Base-by-base conservation (phyloP, 805 yeast species). In the Saccharomycopsis sp. region DNA sequence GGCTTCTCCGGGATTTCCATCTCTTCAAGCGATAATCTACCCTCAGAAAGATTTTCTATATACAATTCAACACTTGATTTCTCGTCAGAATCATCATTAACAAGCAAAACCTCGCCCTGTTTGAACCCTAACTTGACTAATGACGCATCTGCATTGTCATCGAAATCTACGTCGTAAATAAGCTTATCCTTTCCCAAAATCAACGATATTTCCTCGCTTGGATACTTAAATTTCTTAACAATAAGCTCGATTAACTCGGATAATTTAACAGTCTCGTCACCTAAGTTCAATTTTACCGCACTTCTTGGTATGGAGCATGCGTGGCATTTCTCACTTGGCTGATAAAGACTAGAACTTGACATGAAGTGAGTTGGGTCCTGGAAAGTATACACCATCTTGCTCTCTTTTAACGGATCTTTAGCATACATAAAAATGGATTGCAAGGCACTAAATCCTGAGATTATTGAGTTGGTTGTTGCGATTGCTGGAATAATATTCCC, bases 401-500 rank as follows among this genome's bases (percentile, higher is more conserved):
- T 76, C 7, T 70, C 69, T 1, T 65, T 62, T 7, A 70, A 64
- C 14, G 71, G 69, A 1, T 71, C 70, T 29, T 70, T 63, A 1
- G 67, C 65, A 64, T 73, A 62, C 61, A 68, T 66, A n/a, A 69
- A 66, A 53, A 91, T 72, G 0, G 96, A 87, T 44, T 86, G 82
- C 47, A 93, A 69, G 2, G 91, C 85, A 15, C 94, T 86, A 64
- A 90, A 80, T 0, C 99, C 99, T 0, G 97, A 91, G 65, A 94
- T 85, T 14, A 94, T 86, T 0, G 99, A 98, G 70, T 94, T 94
- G 2, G 97, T 93, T 1, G 99, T 94, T 3, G 99, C 98, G 65
- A 96, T 92, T 0, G 99, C 99, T 0, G 99, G 99, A 47, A 94
- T 94, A 66, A 94, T 94, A 70, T 93, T 94, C 3, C 99, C 99